Percentiles rank a stretch among this genome's conserved stretches.
Evolutionary conservation across 192 early-diverging fungal genomes (phyloP).

Genomic region (Coemansia sp.): DNA sequence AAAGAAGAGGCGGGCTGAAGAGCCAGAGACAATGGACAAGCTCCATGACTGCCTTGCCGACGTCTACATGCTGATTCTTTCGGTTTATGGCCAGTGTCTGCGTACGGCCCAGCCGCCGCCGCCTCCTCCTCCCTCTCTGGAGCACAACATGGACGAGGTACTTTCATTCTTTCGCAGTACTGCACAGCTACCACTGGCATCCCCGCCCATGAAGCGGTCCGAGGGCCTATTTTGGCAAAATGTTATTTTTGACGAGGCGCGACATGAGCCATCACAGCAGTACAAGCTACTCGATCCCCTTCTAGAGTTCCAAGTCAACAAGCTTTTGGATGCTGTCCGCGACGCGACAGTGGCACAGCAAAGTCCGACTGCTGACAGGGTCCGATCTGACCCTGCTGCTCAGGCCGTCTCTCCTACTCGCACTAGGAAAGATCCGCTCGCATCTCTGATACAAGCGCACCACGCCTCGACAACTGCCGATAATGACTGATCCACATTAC

Average conservation of each 20-base stretch:
- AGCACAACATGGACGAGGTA: neutral
- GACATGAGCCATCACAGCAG: conserved; percentile 51
- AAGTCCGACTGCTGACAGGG: conserved; percentile 17
- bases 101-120: conserved; percentile 3
- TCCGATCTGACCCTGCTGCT: neutral
- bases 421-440: neutral
- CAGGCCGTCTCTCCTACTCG: neutral
- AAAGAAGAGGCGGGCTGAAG: conserved; percentile 30
- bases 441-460: neutral
- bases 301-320: conserved; percentile 50
- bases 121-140: neutral
- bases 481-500: neutral
- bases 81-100: conserved; percentile 28
- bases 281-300: conserved; percentile 56
- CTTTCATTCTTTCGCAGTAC: neutral
- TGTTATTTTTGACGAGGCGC: conserved; percentile 40
- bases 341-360: conserved; percentile 25
- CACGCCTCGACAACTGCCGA: neutral
- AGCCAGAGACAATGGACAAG: conserved; percentile 8
- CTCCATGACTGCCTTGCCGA: conserved; percentile 42
- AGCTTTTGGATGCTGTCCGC: conserved; percentile 44
- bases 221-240: conserved; percentile 38
- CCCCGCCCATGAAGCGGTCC: conserved; percentile 5
- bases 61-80: conserved; percentile 35
- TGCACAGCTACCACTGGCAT: neutral